phyloP scores from a whole-genome alignment of 306 rosid species.

The Prunus mongolica region DNA sequence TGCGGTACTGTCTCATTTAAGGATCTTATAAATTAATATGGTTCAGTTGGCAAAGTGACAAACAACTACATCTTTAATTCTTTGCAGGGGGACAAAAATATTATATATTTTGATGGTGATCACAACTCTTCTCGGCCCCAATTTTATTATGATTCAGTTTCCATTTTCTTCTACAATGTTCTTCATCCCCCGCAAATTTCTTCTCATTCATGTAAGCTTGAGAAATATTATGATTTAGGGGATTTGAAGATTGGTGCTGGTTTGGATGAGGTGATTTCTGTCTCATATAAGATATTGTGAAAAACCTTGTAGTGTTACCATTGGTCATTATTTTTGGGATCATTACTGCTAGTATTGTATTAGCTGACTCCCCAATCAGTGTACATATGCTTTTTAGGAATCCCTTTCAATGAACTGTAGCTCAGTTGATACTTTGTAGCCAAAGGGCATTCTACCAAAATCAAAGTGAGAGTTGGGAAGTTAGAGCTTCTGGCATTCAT shows the following conservation, averaged over 20 bases:
- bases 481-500: background rate
- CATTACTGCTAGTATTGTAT: background rate
- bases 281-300: background rate
- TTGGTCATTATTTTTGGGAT: background rate
- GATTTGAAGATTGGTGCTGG: slow-evolving; percentile 60
- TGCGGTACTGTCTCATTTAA: slow-evolving; percentile 49
- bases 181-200: slow-evolving; percentile 71
- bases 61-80: slow-evolving; percentile 24
- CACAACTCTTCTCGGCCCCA: slow-evolving; percentile 98
- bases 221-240: slow-evolving; percentile 70
- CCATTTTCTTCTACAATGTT: slow-evolving; percentile 84
- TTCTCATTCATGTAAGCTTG: slow-evolving; percentile 51
- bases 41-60: background rate
- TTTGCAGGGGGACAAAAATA: slow-evolving; percentile 83
- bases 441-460: background rate
- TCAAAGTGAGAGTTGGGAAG: background rate
- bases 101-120: slow-evolving; percentile 83
- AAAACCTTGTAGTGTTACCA: background rate
- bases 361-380: background rate
- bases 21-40: slow-evolving; percentile 7
- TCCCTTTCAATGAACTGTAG: background rate
- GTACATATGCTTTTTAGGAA: background rate
- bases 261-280: slow-evolving; percentile 61
- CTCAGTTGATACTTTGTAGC: background rate
- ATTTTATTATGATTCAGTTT: slow-evolving; percentile 77